Conservation (phyloP, 371 early-diverging fungal species). For the Mortierella sp. region DNA sequence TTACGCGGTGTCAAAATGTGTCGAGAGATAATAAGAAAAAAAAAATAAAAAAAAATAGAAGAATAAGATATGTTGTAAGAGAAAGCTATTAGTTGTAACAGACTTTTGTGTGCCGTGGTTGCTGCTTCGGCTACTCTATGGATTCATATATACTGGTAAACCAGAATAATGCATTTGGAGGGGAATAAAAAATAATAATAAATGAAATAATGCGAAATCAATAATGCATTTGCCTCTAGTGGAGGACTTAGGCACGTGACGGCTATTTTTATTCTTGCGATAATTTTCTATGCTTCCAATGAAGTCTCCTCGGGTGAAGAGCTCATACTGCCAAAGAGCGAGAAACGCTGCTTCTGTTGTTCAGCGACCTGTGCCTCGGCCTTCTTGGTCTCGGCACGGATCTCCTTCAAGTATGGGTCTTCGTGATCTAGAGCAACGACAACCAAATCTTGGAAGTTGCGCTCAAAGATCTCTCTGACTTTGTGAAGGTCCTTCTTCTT, state of each 20-base stretch:
- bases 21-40: background rate
- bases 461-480: slow-evolving; percentile 38
- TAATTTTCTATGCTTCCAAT: background rate
- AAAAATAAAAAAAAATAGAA: background rate
- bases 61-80: background rate
- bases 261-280: background rate
- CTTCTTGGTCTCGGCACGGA: slow-evolving; percentile 40
- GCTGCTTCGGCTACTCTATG: background rate
- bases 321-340: slow-evolving; percentile 28
- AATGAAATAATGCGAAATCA: too few species aligned
- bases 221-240: too few species aligned
- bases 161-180: background rate
- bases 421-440: slow-evolving; percentile 47
- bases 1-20: background rate
- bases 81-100: background rate
- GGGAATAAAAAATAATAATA: background rate
- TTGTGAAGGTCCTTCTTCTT: slow-evolving; percentile 42
- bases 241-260: background rate
- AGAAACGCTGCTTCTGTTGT: slow-evolving; percentile 27
- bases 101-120: slow-evolving; percentile 1
- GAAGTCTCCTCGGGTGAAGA: background rate
- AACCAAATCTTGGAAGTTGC: slow-evolving; percentile 44
- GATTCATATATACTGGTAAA: background rate
- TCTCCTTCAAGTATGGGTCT: slow-evolving; percentile 40
- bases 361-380: slow-evolving; percentile 16